These are phyloP conservation scores for Chalara sp. DNA, from an alignment of 2,329 filamentous ascomycete genomes.

Conservation along the genomic window DNA sequence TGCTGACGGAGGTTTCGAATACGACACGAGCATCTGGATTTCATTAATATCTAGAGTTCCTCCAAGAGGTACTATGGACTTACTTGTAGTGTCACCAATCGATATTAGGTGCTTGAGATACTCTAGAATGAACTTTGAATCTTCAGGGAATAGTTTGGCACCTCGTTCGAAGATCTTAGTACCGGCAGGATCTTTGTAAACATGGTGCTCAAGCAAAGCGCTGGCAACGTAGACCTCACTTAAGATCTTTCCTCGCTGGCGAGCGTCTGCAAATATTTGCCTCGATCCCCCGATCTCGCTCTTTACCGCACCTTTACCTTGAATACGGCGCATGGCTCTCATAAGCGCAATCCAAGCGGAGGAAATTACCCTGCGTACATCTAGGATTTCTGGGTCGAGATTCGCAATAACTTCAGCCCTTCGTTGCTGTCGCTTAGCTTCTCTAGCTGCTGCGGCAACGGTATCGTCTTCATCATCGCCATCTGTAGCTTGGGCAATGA, in stretches of 20 bases:
- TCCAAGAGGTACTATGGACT: conserved; percentile 30
- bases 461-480: conserved; percentile 35
- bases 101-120: conserved; percentile 93
- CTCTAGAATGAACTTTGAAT: conserved; percentile 88
- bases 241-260: conserved; percentile 78
- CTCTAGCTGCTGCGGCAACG: conserved; percentile 30
- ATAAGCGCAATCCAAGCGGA: conserved; percentile 94
- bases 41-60: conserved; percentile 14
- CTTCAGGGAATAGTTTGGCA: conserved; percentile 86
- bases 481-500: conserved; percentile 42
- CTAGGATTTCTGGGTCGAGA: conserved; percentile 64
- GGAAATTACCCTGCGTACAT: conserved; percentile 79
- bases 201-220: conserved; percentile 88
- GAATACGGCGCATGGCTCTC: conserved; percentile 86
- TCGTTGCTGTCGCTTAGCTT: conserved; percentile 52
- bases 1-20: conserved; percentile 89
- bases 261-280: conserved; percentile 82
- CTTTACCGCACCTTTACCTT: conserved; percentile 64
- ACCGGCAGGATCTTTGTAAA: conserved; percentile 88
- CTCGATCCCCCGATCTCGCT: conserved; percentile 55
- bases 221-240: conserved; percentile 94
- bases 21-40: conserved; percentile 79
- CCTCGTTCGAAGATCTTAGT: conserved; percentile 95
- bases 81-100: conserved; percentile 89
- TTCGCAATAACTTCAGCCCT: conserved; percentile 52